phyloP scores from a whole-genome alignment of 1,284 basidiomycete species.

The Phlebopus sp. region DNA sequence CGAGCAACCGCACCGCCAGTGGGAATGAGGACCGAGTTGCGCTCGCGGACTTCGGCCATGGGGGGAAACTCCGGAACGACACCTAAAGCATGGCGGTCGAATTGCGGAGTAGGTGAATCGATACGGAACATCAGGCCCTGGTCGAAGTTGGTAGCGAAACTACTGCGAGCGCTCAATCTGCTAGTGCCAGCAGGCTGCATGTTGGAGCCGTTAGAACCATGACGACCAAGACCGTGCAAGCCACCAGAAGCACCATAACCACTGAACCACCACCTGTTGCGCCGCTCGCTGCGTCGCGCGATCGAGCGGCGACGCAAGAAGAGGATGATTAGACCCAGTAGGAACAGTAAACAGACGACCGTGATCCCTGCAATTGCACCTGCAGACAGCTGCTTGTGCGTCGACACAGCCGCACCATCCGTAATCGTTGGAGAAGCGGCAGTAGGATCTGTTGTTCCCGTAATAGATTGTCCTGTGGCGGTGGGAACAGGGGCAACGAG shows the following conservation, averaged over 20 bases:
- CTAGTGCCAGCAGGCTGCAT: not conserved
- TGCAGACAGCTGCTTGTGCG: conserved; percentile 20
- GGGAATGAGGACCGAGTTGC: conserved; percentile 20
- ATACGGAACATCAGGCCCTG: conserved; percentile 23
- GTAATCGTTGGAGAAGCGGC: conserved; percentile 5
- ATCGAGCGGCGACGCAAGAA: conserved; percentile 35
- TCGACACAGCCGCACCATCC: conserved; percentile 4
- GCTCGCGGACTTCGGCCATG: conserved; percentile 46
- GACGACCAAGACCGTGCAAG: conserved; percentile 3
- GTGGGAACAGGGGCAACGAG: conserved; percentile 1
- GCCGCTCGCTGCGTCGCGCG: conserved; percentile 28
- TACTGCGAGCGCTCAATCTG: conserved; percentile 37
- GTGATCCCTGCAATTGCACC: conserved; percentile 31
- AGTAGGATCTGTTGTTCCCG: conserved; percentile 1
- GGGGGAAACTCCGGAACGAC: conserved; percentile 36
- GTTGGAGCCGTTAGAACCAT: conserved; percentile 3
- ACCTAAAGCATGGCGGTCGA: conserved; percentile 10
- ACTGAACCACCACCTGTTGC: conserved; percentile 27
- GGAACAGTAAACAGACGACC: conserved; percentile 21
- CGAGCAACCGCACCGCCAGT: conserved; percentile 21
- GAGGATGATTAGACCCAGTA: conserved; percentile 26
- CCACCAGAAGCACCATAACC: conserved; percentile 1
- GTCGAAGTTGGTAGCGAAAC: conserved; percentile 47
- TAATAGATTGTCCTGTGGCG: conserved; percentile 2
- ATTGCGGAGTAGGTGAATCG: conserved; percentile 12